phyloP scores from a whole-genome alignment of 2,329 filamentous ascomycete genomes.

The Dothideomycetes sp. region DNA sequence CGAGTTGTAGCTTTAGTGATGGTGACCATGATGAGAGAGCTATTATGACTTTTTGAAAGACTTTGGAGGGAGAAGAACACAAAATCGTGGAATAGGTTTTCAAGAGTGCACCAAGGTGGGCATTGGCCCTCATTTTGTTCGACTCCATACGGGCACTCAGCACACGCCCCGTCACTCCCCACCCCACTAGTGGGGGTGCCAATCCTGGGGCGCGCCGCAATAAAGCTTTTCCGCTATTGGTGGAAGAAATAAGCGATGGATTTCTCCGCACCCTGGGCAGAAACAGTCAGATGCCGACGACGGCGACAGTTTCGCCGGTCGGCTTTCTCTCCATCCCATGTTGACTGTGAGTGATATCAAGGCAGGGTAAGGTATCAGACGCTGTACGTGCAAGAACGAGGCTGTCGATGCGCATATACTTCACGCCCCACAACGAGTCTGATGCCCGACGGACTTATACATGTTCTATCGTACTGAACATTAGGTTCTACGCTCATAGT shows the following conservation, averaged over 20 bases:
- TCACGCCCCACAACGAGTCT: too few species aligned
- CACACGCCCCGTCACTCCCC: constrained; percentile 2
- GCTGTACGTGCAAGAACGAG: too few species aligned
- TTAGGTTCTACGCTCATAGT: too few species aligned
- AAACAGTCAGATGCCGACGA: not conserved
- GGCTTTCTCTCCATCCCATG: not conserved
- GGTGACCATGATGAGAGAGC: constrained; percentile 29
- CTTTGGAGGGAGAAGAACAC: not conserved
- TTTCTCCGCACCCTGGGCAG: not conserved
- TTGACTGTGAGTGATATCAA: too few species aligned
- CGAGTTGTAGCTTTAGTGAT: constrained; percentile 34
- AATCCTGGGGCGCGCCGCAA: constrained; percentile 6
- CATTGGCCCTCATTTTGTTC: constrained; percentile 6
- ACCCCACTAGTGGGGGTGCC: constrained; percentile 6
- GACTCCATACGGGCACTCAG: too few species aligned
- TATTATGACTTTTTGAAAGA: not conserved
- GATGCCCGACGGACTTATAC: too few species aligned
- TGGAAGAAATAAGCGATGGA: constrained; percentile 2
- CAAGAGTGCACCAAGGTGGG: constrained; percentile 2
- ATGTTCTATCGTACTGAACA: too few species aligned
- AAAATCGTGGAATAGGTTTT: not conserved
- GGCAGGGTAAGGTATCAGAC: too few species aligned
- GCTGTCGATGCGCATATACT: too few species aligned
- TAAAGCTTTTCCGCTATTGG: constrained; percentile 7
- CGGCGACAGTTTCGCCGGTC: not conserved